Evolutionary conservation across 352 stramenopile species (phyloP).

Genomic region (Phytophthora crassamura): DNA sequence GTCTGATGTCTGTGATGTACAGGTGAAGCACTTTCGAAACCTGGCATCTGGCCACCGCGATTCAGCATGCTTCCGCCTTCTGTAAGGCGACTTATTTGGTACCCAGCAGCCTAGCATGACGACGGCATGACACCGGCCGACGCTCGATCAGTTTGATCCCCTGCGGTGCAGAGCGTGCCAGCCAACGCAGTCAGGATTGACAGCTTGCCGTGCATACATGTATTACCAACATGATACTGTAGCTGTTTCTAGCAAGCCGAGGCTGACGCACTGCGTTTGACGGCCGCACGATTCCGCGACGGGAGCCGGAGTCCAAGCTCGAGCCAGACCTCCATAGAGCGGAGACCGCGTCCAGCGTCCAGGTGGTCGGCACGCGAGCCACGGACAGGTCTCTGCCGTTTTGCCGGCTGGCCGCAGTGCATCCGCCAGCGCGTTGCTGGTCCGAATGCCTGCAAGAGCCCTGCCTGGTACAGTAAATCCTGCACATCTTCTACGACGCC

Average conservation of each 20-base stretch:
- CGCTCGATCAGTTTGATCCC: neutral
- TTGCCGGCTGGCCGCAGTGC: slow-evolving; percentile 13
- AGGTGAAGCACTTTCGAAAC: neutral
- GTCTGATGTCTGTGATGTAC: slow-evolving; percentile 7
- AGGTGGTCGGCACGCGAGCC: slow-evolving; percentile 5
- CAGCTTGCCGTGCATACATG: neutral
- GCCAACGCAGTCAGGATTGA: neutral
- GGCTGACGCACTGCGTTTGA: slow-evolving; percentile 11
- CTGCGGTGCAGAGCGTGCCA: neutral
- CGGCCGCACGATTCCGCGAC: slow-evolving; percentile 14
- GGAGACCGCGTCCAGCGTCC: neutral
- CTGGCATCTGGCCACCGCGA: slow-evolving; percentile 14
- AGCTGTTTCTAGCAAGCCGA: slow-evolving; percentile 9
- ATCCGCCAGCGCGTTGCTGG: slow-evolving; percentile 22
- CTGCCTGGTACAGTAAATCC: slow-evolving; percentile 28
- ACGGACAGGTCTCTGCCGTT: slow-evolving; percentile 17
- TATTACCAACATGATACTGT: neutral
- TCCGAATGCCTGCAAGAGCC: slow-evolving; percentile 24
- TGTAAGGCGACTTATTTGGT: too few species aligned
- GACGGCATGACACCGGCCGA: too few species aligned
- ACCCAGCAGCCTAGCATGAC: neutral
- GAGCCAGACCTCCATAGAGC: slow-evolving; percentile 27
- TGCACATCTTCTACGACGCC: slow-evolving; percentile 37
- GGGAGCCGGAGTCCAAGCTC: slow-evolving; percentile 18
- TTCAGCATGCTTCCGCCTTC: slow-evolving; percentile 9